Evolutionary conservation across 2,329 filamentous ascomycete species (phyloP).

Genomic region (Pestalotiopsis sp.): DNA sequence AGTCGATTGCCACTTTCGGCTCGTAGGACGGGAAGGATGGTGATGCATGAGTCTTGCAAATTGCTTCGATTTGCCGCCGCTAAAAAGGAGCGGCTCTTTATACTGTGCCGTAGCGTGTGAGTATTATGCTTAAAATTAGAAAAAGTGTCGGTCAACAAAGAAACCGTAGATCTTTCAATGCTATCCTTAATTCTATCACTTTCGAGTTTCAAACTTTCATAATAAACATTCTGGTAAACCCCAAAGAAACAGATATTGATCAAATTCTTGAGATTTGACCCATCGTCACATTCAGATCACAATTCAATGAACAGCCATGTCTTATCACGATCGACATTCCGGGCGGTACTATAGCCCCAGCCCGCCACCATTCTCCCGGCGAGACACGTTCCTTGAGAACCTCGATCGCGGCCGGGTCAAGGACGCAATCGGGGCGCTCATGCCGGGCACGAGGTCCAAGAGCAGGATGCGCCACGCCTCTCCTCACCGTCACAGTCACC

Average conservation of each 20-base stretch:
- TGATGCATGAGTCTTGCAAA: neutral
- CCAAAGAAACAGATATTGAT: too few relatives aligned
- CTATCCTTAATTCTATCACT: neutral
- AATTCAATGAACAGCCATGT: neutral
- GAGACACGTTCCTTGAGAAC: neutral
- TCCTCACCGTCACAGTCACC: neutral
- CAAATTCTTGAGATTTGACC: too few relatives aligned
- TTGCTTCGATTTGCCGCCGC: neutral
- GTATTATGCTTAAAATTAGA: neutral
- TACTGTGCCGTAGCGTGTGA: neutral
- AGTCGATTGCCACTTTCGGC: neutral
- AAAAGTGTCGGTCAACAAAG: neutral
- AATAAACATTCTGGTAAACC: neutral
- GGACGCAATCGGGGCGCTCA: neutral
- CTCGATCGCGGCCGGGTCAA: neutral
- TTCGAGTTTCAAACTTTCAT: neutral
- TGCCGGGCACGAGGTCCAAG: neutral
- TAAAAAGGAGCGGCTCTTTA: neutral
- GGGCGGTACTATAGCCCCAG: constrained; percentile 1
- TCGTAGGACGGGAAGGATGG: neutral
- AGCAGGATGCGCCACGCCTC: neutral
- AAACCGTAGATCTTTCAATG: neutral
- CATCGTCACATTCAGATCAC: too few relatives aligned
- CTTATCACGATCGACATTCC: neutral
- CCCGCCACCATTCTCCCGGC: neutral